phyloP scores from a whole-genome alignment of 345 rosid species.

The Salix exigua region DNA sequence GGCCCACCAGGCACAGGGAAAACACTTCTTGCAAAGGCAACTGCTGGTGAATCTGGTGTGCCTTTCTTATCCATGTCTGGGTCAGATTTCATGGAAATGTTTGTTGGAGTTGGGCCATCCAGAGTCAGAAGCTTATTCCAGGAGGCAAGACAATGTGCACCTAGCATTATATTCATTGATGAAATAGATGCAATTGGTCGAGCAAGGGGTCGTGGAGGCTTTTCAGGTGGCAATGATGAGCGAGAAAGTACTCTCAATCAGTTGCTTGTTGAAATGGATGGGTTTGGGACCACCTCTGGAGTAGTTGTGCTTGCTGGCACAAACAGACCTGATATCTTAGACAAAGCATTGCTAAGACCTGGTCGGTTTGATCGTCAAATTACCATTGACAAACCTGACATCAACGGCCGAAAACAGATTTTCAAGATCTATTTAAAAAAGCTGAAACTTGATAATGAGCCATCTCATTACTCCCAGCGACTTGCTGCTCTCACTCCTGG shows the following conservation, averaged over 20 bases:
- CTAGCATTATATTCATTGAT: slow-evolving; percentile 89
- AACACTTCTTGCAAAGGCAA: slow-evolving; percentile 96
- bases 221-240: slow-evolving; percentile 82
- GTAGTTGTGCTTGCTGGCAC: slow-evolving; percentile 97
- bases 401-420: slow-evolving; percentile 86
- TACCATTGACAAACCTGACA: slow-evolving; percentile 84
- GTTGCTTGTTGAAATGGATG: slow-evolving; percentile 94
- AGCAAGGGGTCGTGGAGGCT: slow-evolving; percentile 93
- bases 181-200: slow-evolving; percentile 97
- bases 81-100: slow-evolving; percentile 99
- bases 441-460: slow-evolving; percentile 76
- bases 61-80: slow-evolving; percentile 92
- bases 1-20: slow-evolving; percentile 98
- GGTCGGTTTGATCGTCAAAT: slow-evolving; percentile 94
- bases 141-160: slow-evolving; percentile 89
- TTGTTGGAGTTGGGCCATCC: slow-evolving; percentile 98
- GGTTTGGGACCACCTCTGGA: slow-evolving; percentile 92
- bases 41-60: slow-evolving; percentile 93
- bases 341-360: slow-evolving; percentile 83
- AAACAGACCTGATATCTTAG: slow-evolving; percentile 92
- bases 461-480: slow-evolving; percentile 74
- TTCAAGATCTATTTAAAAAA: slow-evolving; percentile 75
- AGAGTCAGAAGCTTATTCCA: slow-evolving; percentile 93
- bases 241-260: slow-evolving; percentile 96
- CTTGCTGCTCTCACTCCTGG: slow-evolving; percentile 97